These are phyloP conservation scores for Botrytis medusae DNA, from an alignment of 2,329 filamentous ascomycete species.

Conservation along the genomic window DNA sequence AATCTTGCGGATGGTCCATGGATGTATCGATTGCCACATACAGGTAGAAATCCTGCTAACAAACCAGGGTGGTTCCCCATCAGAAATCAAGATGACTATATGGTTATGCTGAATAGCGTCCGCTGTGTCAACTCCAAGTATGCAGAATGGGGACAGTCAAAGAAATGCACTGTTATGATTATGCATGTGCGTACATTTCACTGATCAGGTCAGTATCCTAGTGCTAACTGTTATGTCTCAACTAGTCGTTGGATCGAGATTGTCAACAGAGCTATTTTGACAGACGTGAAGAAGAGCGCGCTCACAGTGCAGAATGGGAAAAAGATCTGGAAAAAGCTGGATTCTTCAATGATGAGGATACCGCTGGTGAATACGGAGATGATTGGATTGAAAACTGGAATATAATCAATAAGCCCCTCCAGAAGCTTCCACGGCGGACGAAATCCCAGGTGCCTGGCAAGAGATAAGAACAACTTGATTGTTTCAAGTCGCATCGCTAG, in stretches of 20 bases:
- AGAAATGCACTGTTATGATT: slow-evolving; percentile 4
- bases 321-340: slow-evolving; percentile 5
- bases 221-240: background rate
- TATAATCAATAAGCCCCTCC: background rate
- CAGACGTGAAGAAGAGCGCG: background rate
- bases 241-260: slow-evolving; percentile 16
- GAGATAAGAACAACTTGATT: background rate
- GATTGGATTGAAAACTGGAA: slow-evolving; percentile 17
- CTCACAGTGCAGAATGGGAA: slow-evolving; percentile 1
- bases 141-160: background rate
- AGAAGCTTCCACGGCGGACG: background rate
- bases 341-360: slow-evolving; percentile 13
- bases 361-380: slow-evolving; percentile 6
- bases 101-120: slow-evolving; percentile 18
- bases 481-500: background rate
- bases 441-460: too few relatives aligned
- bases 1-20: slow-evolving; percentile 34
- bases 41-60: background rate
- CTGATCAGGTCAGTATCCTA: too few relatives aligned
- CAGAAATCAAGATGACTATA: slow-evolving; percentile 12
- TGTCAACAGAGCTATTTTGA: slow-evolving; percentile 4
- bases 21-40: slow-evolving; percentile 28
- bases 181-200: slow-evolving; percentile 16
- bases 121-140: background rate
- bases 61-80: slow-evolving; percentile 5